Evolutionary conservation across 495 filamentous ascomycete genomes (phyloP).

Genomic region (Penicillium coprophilum): DNA sequence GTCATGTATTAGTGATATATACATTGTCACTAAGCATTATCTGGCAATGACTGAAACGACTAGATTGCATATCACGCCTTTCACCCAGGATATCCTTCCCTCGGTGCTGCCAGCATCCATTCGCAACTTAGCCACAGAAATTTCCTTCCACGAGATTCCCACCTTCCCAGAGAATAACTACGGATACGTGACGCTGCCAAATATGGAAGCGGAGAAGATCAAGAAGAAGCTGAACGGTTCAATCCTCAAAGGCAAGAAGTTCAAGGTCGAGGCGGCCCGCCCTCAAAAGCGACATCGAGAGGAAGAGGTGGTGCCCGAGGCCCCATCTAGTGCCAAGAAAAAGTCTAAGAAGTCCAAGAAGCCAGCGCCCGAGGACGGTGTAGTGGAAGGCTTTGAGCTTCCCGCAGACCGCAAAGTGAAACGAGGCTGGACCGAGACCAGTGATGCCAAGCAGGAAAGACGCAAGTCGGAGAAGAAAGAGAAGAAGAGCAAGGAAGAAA

Average conservation of each 20-base stretch:
- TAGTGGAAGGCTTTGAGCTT: conserved; percentile 69
- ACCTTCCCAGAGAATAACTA: conserved; percentile 88
- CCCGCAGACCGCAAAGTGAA: conserved; percentile 75
- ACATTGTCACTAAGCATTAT: background rate
- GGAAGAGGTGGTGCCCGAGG: conserved; percentile 27
- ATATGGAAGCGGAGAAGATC: conserved; percentile 78
- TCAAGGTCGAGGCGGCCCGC: conserved; percentile 76
- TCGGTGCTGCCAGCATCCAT: conserved; percentile 67
- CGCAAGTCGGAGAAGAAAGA: conserved; percentile 48
- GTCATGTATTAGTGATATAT: background rate
- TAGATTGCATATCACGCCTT: conserved; percentile 83
- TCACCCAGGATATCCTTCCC: conserved; percentile 68
- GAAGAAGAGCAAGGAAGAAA: conserved; percentile 55
- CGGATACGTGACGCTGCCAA: conserved; percentile 83
- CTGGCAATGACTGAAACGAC: conserved; percentile 38
- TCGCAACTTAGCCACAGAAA: conserved; percentile 64
- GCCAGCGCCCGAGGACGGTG: conserved; percentile 57
- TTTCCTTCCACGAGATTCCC: conserved; percentile 79
- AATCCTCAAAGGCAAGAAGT: conserved; percentile 79
- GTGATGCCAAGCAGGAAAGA: conserved; percentile 50
- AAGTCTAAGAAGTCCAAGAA: conserved; percentile 64
- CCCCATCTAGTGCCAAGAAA: conserved; percentile 35
- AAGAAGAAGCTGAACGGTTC: conserved; percentile 91
- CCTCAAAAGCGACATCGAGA: conserved; percentile 52
- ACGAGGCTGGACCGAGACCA: conserved; percentile 82